Evolutionary conservation across 352 stramenopile genomes (phyloP).

Genomic region (Phytophthora chlamydospora): DNA sequence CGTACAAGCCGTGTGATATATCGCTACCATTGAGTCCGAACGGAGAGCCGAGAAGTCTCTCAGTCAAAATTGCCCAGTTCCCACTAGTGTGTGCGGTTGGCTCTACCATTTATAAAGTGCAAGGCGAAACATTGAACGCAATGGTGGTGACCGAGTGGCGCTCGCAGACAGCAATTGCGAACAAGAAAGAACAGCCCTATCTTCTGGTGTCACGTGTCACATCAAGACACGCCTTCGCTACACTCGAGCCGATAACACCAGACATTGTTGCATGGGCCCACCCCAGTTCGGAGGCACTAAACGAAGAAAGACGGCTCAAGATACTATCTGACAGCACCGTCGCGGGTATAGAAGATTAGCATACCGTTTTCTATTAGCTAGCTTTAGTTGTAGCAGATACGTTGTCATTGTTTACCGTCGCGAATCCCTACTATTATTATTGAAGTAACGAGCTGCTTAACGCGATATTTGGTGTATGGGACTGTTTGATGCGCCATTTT

Average conservation of each 20-base stretch:
- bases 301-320: not conserved
- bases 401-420: too few species aligned
- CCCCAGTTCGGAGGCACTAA: not conserved
- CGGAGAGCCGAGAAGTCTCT: not conserved
- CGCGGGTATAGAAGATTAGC: too few species aligned
- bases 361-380: too few species aligned
- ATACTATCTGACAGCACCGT: too few species aligned
- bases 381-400: too few species aligned
- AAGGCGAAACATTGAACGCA: slow-evolving; percentile 16
- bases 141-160: slow-evolving; percentile 17
- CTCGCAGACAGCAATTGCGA: not conserved
- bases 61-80: slow-evolving; percentile 13
- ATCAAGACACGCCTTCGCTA: slow-evolving; percentile 1
- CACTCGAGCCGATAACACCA: not conserved
- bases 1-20: slow-evolving; percentile 4
- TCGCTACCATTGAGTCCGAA: not conserved
- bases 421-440: too few species aligned
- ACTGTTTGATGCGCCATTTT: too few species aligned
- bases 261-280: slow-evolving; percentile 7
- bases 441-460: too few species aligned
- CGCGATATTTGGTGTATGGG: too few species aligned
- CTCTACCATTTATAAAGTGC: slow-evolving; percentile 19
- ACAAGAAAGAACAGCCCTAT: slow-evolving; percentile 21
- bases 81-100: slow-evolving; percentile 19
- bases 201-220: slow-evolving; percentile 15